A percentile compares a stretch with the other conserved stretches of the same genome.
phyloP scores from a whole-genome alignment of 306 rosid genomes.

The Cucumis cinereus region DNA sequence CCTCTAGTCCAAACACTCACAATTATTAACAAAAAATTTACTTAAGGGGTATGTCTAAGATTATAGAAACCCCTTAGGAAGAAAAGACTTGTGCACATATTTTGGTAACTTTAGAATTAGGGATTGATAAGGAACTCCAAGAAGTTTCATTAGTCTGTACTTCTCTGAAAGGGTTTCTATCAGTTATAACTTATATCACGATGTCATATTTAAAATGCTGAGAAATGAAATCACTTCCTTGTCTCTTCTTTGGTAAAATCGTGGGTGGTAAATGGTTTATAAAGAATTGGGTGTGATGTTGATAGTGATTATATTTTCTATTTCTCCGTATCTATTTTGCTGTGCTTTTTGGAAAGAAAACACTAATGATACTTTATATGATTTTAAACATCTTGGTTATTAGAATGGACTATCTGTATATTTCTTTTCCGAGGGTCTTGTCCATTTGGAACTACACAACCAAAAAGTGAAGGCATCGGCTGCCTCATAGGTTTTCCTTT shows the following conservation, averaged over 20 bases:
- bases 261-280: background rate
- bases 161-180: background rate
- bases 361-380: background rate
- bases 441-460: background rate
- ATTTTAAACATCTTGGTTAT: background rate
- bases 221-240: background rate
- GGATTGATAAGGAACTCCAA: background rate
- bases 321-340: background rate
- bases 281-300: no score
- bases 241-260: background rate
- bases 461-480: background rate
- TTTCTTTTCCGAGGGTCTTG: background rate
- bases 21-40: no score
- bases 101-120: background rate
- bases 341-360: background rate
- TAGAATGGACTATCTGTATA: background rate
- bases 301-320: no score
- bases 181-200: background rate
- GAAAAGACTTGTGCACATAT: background rate
- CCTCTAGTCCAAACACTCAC: background rate
- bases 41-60: background rate
- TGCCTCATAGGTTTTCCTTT: background rate
- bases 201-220: background rate
- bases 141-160: background rate
- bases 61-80: background rate